These are phyloP conservation scores for Hamigera avellanea DNA, from an alignment of 495 filamentous ascomycete genomes.

Conservation along the genomic window DNA sequence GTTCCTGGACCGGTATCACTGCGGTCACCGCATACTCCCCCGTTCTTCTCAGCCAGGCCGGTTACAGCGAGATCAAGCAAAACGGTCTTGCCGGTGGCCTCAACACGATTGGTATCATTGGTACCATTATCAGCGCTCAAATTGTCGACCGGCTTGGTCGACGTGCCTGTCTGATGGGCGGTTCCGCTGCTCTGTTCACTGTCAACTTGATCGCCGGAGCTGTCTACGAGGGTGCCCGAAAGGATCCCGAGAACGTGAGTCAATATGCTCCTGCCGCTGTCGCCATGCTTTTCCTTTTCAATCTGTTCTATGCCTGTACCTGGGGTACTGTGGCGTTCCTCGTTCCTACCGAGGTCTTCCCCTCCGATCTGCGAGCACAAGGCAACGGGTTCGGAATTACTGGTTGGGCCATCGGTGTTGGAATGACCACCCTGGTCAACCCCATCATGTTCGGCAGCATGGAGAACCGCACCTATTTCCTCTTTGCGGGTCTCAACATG, in stretches of 20 bases:
- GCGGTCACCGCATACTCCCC: slow-evolving; percentile 34
- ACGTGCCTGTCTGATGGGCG: slow-evolving; percentile 30
- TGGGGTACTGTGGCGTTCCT: slow-evolving; percentile 45
- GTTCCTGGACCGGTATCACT: slow-evolving; percentile 38
- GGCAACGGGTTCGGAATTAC: too few relatives aligned
- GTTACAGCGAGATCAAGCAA: slow-evolving; percentile 31
- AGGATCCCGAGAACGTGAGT: slow-evolving; percentile 15
- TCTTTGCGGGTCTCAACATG: slow-evolving; percentile 42
- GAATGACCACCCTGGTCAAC: too few relatives aligned
- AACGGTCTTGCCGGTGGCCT: slow-evolving; percentile 41
- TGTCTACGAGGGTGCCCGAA: slow-evolving; percentile 25
- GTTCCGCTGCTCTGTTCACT: slow-evolving; percentile 17
- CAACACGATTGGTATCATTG: slow-evolving; percentile 42
- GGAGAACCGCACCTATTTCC: too few relatives aligned
- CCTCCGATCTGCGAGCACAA: too few relatives aligned
- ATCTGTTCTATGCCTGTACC: slow-evolving; percentile 41
- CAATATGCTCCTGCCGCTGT: slow-evolving; percentile 35
- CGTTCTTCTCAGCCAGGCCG: slow-evolving; percentile 29
- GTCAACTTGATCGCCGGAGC: slow-evolving; percentile 26
- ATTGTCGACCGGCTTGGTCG: slow-evolving; percentile 40
- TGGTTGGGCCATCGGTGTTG: too few relatives aligned
- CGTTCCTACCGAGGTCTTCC: too few relatives aligned
- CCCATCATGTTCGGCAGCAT: too few relatives aligned
- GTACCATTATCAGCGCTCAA: slow-evolving; percentile 43
- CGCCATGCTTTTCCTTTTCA: too few relatives aligned